Evolutionary conservation across 805 yeast genomes (phyloP).

Genomic region (Schizosaccharomyces osmophilus): DNA sequence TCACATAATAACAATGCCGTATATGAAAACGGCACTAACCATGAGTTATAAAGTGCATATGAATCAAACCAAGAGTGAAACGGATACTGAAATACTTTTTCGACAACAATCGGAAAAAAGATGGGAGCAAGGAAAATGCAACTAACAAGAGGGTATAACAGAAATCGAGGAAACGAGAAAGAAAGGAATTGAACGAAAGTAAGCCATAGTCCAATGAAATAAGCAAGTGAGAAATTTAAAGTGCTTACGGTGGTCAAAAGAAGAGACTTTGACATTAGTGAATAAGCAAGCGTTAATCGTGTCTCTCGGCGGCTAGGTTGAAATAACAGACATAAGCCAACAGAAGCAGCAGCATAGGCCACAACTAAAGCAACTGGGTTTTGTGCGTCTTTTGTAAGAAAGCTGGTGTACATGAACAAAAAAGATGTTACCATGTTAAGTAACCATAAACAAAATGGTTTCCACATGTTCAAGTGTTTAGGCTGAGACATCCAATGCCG

Average conservation of each 20-base stretch:
- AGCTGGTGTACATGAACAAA: not conserved
- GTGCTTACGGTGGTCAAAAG: constrained; percentile 25
- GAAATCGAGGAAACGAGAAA: not conserved
- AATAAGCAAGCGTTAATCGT: constrained; percentile 3
- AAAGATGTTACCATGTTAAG: not conserved
- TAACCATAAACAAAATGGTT: not conserved
- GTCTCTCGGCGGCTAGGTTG: constrained; percentile 4
- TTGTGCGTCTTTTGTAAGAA: not conserved
- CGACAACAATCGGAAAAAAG: not conserved
- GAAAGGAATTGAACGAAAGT: constrained; percentile 29
- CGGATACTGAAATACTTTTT: not conserved
- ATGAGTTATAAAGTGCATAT: not conserved
- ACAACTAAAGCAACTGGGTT: constrained; percentile 1
- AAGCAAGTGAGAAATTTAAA: constrained; percentile 63
- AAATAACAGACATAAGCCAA: not conserved
- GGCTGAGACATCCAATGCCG: constrained; percentile 6
- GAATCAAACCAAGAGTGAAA: not conserved
- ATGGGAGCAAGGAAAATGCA: not conserved
- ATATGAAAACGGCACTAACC: not conserved
- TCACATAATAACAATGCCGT: not conserved
- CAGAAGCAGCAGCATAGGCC: too few species aligned
- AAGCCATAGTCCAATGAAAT: constrained; percentile 41
- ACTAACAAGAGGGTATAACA: not conserved
- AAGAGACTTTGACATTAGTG: constrained; percentile 5
- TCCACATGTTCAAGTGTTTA: not conserved